Evolutionary conservation across 108 stramenopile genomes (phyloP), one percentile per base, ranked within the genome.

Genomic region (Nitzschia sp.): DNA sequence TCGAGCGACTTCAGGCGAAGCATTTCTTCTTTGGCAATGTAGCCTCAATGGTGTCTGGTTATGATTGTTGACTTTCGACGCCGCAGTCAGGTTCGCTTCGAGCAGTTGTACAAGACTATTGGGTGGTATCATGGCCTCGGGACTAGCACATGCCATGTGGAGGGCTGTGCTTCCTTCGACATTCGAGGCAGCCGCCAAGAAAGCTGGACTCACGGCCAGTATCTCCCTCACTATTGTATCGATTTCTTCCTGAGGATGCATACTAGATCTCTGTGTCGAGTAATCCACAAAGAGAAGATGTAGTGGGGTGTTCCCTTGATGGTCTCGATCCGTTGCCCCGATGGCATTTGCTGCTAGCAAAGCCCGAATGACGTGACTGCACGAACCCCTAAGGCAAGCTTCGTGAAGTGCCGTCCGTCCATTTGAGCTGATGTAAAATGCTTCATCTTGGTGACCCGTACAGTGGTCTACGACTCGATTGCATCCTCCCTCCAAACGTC

Each of bases 391-490:
- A 17, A 71, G 31, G 34, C 79, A 75, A 3, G 83, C 83, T 44
- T 84, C 83, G 63, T 80, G 83, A 1, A 84, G 60, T 19, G 75
- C 71, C 2, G 71, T 66, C 30, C 83, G 38, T 19, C 72, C 72
- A 33, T 63, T 58, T 11, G 31, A 41, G 28, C 30, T 48, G 2
- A n/a, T 1, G 45, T 77, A 80, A 38, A 65, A 56, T 11, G 71
- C 68, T 44, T 79, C 45, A 0, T 72, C 53, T 16, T 64, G 67
- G 53, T 65, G 21, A 3, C 53, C 25, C 0, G 1, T 8, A 36
- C 73, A 76, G 25, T 61, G 58, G 19, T 63, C 23, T 16, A 78
- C 74, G 19, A 73, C 53, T 28, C 47, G 23, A 15, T 68, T 21
- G 57, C 82, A 83, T 2, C 71, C 50, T 16, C 46, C 55, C n/a